phyloP scores from a whole-genome alignment of 345 rosid genomes.

The Pelargonium nanum region DNA sequence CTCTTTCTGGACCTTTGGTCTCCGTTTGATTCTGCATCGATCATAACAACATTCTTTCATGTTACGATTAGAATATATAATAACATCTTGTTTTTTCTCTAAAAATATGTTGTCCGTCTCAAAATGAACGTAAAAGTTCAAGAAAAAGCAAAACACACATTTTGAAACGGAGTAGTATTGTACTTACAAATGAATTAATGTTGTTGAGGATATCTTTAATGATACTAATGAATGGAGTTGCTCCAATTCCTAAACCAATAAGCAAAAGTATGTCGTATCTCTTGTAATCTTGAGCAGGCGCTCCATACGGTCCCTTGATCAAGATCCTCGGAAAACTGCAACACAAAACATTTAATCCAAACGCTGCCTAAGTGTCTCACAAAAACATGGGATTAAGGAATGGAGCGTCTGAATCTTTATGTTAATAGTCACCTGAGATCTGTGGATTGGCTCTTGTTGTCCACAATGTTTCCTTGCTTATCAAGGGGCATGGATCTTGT shows the following conservation, averaged over 20 bases:
- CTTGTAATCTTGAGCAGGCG: slow-evolving; percentile 82
- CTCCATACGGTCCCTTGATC: slow-evolving; percentile 89
- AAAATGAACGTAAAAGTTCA: background rate
- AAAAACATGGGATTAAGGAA: no score
- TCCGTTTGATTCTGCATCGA: slow-evolving; percentile 3
- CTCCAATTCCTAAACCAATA: slow-evolving; percentile 87
- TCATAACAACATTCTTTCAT: background rate
- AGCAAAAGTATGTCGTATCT: slow-evolving; percentile 68
- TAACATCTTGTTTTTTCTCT: background rate
- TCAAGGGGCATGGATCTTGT: slow-evolving; percentile 28
- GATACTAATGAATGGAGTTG: slow-evolving; percentile 94
- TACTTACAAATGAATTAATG: slow-evolving; percentile 24
- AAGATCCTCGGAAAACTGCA: slow-evolving; percentile 62
- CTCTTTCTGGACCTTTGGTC: slow-evolving; percentile 42
- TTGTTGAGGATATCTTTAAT: slow-evolving; percentile 67
- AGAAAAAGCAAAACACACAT: background rate
- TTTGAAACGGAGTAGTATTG: background rate
- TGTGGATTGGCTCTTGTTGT: background rate
- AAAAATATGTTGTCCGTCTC: background rate
- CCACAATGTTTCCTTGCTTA: background rate
- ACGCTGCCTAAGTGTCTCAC: no score
- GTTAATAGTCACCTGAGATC: slow-evolving; percentile 35
- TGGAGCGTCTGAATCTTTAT: no score
- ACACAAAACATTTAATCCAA: slow-evolving; percentile 4
- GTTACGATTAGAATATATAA: background rate